Evolutionary conservation across 164 flowering plant species (phyloP), one percentile per base, ranked within the genome.

Genomic region (Kingdonia uniflora): DNA sequence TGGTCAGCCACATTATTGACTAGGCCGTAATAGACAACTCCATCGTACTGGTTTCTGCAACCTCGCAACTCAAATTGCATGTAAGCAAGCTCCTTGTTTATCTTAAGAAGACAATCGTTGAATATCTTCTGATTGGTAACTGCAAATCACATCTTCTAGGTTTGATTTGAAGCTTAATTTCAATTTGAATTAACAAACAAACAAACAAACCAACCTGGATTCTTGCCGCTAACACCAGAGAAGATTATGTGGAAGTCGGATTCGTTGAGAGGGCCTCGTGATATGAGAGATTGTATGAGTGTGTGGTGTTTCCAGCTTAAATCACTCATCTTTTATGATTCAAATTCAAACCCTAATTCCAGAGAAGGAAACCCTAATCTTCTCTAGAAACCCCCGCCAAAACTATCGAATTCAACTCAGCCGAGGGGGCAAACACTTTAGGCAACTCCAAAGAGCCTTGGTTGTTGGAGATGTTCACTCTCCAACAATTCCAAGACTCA

Each of bases 1-100:
- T 94, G 95, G 65, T 94, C 99, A 14, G 82, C 76, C n/a, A 94
- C 81, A 62, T 72, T 94, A 58, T 94, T 94, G 12, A 85, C 84
- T 16, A 94, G 70, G 10, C 99, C 97, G 61, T 86, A 94, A 64
- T 76, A 85, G 50, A 86, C 79, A 20, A 52, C 35, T 0, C 92
- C 97, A 68, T 81, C 80, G 49, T 86, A 82, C 54, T 94, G 99
- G 26, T 86, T 75, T 67, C 87, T 71, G 64, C 84, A 89, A 11
- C 75, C 89, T n/a, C 97, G 67, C 68, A 94, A 60, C 71, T 94
- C 97, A 49, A 87, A 74, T 42, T 89, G 91, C 55, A 81, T 79
- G 48, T 58, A 84, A 5, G 90, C 65, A 19, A 94, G 80, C 66
- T 79, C 90, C 74, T 74, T 81, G 68, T 87, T 89, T 63, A 89